Conservation (phyloP, 1,139 yeast genomes). For the Pneumocystis carinii region DNA sequence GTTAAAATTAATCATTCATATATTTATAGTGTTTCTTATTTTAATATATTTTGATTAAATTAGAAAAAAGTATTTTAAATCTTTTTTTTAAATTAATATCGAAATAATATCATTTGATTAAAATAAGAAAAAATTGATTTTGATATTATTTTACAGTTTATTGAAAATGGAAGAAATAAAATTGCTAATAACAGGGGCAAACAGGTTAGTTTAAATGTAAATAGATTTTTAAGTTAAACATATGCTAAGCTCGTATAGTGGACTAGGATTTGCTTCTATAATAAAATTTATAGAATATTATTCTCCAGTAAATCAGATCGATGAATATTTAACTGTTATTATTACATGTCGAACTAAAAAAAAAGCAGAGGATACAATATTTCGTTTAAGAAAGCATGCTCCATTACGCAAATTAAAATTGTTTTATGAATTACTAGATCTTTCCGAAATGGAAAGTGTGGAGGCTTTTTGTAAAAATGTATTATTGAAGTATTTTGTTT, state of each 20-base stretch:
- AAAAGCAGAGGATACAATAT: neutral
- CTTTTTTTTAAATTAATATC: neutral
- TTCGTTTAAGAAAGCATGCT: neutral
- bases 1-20: no score
- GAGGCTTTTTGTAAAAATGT: slow-evolving; percentile 24
- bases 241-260: neutral
- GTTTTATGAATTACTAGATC: slow-evolving; percentile 76
- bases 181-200: neutral
- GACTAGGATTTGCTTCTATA: neutral
- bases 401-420: slow-evolving; percentile 39
- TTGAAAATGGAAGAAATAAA: neutral
- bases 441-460: slow-evolving; percentile 79
- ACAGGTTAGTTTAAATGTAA: neutral
- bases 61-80: neutral
- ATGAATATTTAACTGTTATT: neutral
- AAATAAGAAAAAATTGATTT: neutral
- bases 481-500: neutral
- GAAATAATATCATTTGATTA: neutral
- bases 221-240: neutral
- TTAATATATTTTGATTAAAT: no score
- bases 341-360: neutral
- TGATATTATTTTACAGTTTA: neutral
- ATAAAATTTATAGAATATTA: neutral
- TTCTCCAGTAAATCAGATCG: neutral
- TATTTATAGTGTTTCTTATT: no score